These are phyloP conservation scores for Metschnikowia drakensbergensis DNA, from an alignment of 805 yeast genomes.

Conservation along the genomic window DNA sequence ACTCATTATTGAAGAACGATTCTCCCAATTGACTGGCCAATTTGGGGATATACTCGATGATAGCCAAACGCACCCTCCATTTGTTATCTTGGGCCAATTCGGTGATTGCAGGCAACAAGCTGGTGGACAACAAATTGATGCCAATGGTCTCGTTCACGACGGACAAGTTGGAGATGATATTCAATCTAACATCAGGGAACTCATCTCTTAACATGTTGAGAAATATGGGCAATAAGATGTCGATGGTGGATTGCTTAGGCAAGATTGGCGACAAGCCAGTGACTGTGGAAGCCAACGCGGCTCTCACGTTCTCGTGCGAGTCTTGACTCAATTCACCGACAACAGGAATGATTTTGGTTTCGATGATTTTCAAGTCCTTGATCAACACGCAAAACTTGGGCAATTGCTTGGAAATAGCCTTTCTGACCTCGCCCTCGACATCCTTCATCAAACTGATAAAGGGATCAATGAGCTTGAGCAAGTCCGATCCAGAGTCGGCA, in stretches of 20 bases:
- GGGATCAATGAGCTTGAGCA: conserved; percentile 61
- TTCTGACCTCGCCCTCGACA: conserved; percentile 92
- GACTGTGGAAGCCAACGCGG: conserved; percentile 84
- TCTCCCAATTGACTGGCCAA: conserved; percentile 93
- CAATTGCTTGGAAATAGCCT: conserved; percentile 87
- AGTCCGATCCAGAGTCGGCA: conserved; percentile 51
- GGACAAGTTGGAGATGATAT: conserved; percentile 87
- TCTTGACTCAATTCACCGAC: conserved; percentile 83
- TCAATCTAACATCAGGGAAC: conserved; percentile 91
- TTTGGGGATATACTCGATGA: conserved; percentile 92
- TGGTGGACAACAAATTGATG: conserved; percentile 78
- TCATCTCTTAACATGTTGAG: conserved; percentile 94
- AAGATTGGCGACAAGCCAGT: conserved; percentile 82
- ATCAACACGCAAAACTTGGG: conserved; percentile 67
- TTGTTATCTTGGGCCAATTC: conserved; percentile 94
- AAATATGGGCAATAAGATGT: conserved; percentile 79
- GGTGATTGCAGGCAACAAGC: conserved; percentile 89
- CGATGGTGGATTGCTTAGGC: conserved; percentile 79
- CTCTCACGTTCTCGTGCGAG: conserved; percentile 88
- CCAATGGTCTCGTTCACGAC: conserved; percentile 94
- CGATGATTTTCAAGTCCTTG: conserved; percentile 43
- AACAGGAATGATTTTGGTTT: conserved; percentile 73
- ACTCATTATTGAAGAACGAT: conserved; percentile 85
- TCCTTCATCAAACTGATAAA: conserved; percentile 80
- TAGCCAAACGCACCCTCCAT: conserved; percentile 97